Evolutionary conservation across 805 yeast species (phyloP).

Genomic region (Ogataea sp.): DNA sequence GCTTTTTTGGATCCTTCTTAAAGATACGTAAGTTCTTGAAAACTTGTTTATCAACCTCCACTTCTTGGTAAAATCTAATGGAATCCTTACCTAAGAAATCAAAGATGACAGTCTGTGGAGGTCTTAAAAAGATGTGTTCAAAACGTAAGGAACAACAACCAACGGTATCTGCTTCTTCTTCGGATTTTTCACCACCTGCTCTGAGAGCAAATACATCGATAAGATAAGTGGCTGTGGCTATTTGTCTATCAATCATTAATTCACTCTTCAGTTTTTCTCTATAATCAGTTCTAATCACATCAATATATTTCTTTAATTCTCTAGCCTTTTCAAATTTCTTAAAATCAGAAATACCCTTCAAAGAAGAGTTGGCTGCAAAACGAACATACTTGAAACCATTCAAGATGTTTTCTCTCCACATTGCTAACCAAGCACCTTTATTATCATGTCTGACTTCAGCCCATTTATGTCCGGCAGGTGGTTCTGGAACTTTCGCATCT

Average conservation of each 20-base stretch:
- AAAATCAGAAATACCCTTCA: conserved; percentile 86
- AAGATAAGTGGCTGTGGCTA: conserved; percentile 88
- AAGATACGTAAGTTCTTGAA: conserved; percentile 82
- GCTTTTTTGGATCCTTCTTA: conserved; percentile 80
- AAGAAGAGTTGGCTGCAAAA: conserved; percentile 82
- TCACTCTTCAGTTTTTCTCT: conserved; percentile 58
- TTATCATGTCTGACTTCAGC: conserved; percentile 83
- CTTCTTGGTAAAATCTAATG: conserved; percentile 85
- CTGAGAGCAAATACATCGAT: conserved; percentile 90
- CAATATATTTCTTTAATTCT: conserved; percentile 67
- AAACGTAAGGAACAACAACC: conserved; percentile 93
- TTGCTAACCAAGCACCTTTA: conserved; percentile 91
- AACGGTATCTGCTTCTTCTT: conserved; percentile 96
- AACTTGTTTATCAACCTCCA: conserved; percentile 85
- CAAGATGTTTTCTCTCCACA: conserved; percentile 92
- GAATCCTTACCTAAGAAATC: conserved; percentile 96
- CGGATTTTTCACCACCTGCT: conserved; percentile 97
- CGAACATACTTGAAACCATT: conserved; percentile 81
- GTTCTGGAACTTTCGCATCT: conserved; percentile 64
- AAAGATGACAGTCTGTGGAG: conserved; percentile 79
- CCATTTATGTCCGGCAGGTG: conserved; percentile 89
- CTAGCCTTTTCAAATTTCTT: conserved; percentile 93
- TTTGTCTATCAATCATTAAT: conserved; percentile 79
- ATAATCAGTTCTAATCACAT: conserved; percentile 68
- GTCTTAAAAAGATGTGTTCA: conserved; percentile 80